A percentile compares a stretch with the other conserved stretches of the same genome.
phyloP scores from a whole-genome alignment of 2,329 filamentous ascomycete species.

The Nigrospora oryzae region DNA sequence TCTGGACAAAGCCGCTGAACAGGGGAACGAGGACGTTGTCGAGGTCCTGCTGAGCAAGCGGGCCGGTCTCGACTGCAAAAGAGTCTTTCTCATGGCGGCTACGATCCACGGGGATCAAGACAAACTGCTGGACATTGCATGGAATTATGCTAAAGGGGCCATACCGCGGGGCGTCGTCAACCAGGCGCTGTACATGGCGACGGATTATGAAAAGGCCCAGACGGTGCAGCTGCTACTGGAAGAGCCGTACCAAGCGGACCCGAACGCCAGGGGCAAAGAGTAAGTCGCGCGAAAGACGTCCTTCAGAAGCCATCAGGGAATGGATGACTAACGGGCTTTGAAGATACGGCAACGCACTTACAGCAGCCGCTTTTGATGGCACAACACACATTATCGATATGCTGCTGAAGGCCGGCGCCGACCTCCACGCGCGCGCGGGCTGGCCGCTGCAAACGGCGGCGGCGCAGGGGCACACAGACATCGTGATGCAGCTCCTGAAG shows the following conservation, averaged over 20 bases:
- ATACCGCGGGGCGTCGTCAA: constrained; percentile 23
- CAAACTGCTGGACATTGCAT: constrained; percentile 24
- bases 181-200: constrained; percentile 27
- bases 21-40: constrained; percentile 29
- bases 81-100: constrained; percentile 22
- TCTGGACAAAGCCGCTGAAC: constrained; percentile 19
- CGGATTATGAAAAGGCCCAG: constrained; percentile 25
- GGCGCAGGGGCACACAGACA: constrained; percentile 21
- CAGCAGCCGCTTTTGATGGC: constrained; percentile 29
- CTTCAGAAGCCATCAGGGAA: too few relatives aligned
- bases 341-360: constrained; percentile 27
- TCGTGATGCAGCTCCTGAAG: constrained; percentile 24
- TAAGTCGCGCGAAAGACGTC: constrained; percentile 11
- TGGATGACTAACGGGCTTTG: constrained; percentile 3
- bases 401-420: constrained; percentile 23
- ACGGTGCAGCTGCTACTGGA: constrained; percentile 27
- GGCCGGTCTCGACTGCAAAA: constrained; percentile 23
- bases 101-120: constrained; percentile 23
- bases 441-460: constrained; percentile 30
- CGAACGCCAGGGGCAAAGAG: constrained; percentile 29
- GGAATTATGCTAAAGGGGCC: constrained; percentile 24
- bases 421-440: constrained; percentile 23
- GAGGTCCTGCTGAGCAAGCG: constrained; percentile 23
- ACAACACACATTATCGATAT: constrained; percentile 20
- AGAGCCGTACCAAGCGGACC: constrained; percentile 20